Evolutionary conservation across 371 early-diverging fungal genomes (phyloP).

Genomic region (Rhizopus sp.): DNA sequence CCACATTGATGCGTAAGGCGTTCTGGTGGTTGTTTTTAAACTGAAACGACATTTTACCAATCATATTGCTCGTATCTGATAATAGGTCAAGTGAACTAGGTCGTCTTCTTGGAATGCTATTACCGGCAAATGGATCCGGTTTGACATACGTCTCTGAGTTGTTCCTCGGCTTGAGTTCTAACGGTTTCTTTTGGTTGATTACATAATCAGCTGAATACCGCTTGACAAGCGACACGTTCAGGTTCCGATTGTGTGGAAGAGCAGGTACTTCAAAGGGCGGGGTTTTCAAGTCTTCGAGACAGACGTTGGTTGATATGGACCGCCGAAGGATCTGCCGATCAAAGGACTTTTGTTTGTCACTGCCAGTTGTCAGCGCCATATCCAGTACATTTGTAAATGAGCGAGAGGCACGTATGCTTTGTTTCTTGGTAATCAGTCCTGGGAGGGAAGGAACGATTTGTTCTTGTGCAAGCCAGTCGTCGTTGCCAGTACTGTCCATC

Average conservation of each 20-base stretch:
- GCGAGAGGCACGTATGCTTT: constrained; percentile 20
- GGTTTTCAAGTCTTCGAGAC: constrained; percentile 7
- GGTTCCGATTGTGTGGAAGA: not conserved
- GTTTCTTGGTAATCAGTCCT: constrained; percentile 24
- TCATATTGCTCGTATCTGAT: constrained; percentile 29
- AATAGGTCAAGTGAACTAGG: constrained; percentile 42
- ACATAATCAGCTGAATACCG: constrained; percentile 38
- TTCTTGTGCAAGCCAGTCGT: constrained; percentile 18
- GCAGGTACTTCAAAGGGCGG: not conserved
- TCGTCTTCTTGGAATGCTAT: constrained; percentile 15
- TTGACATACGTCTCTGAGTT: constrained; percentile 36
- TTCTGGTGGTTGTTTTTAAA: constrained; percentile 44
- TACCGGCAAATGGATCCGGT: constrained; percentile 13
- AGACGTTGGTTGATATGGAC: constrained; percentile 18
- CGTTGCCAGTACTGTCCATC: constrained; percentile 1
- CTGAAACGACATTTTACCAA: constrained; percentile 45
- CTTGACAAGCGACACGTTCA: constrained; percentile 21
- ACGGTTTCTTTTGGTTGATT: constrained; percentile 3
- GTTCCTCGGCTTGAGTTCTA: constrained; percentile 25
- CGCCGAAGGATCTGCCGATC: constrained; percentile 3
- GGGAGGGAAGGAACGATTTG: constrained; percentile 35
- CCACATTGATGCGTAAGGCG: constrained; percentile 37
- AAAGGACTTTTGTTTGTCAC: not conserved
- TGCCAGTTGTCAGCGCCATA: constrained; percentile 5
- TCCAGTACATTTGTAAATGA: constrained; percentile 36